Base-by-base conservation (phyloP, 805 yeast species). In the Candida patagonica region DNA sequence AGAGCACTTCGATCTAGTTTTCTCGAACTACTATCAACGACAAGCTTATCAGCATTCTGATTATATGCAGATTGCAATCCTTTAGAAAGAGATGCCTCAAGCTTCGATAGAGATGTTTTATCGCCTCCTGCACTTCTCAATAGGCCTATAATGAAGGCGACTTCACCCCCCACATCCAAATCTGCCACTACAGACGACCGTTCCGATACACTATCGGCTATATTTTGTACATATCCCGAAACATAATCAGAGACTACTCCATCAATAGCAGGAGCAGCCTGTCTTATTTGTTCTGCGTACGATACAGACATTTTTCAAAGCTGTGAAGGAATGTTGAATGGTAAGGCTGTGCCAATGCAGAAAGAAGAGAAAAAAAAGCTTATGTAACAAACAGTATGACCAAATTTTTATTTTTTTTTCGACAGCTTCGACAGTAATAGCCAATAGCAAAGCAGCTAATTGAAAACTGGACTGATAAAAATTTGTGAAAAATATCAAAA, bases 241-340 rank as follows among this genome's bases (percentile, higher is more conserved):
- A 95, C 94, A 57, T 92, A 92, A 46, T 87, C 92, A 1, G 80
- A 69, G 71, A 92, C 95, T 8, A 87, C 76, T 1, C 88, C 79
- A 54, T 92, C 98, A 34, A 92, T 71, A 0, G 81, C 68, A 2
- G 95, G 88, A 3, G 79, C 92, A 0, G 95, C 89, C 59, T 80
- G 84, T 45, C 95, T 80, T 6, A 88, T 77, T 56, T 81, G 86
- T 15, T 55, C 53, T 9, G 51, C 38, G 20, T n/a, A n/a, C n/a
- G n/a, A n/a, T n/a, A n/a, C n/a, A n/a, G n/a, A n/a, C n/a, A n/a
- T n/a, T n/a, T n/a, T n/a, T n/a, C n/a, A n/a, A n/a, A n/a, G n/a
- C n/a, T n/a, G n/a, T n/a, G n/a, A n/a, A n/a, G n/a, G n/a, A n/a
- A n/a, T n/a, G n/a, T n/a, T n/a, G n/a, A n/a, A n/a, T n/a, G n/a